Evolutionary conservation across 163 green algal genomes (phyloP).

Genomic region (Volvox carteri): DNA sequence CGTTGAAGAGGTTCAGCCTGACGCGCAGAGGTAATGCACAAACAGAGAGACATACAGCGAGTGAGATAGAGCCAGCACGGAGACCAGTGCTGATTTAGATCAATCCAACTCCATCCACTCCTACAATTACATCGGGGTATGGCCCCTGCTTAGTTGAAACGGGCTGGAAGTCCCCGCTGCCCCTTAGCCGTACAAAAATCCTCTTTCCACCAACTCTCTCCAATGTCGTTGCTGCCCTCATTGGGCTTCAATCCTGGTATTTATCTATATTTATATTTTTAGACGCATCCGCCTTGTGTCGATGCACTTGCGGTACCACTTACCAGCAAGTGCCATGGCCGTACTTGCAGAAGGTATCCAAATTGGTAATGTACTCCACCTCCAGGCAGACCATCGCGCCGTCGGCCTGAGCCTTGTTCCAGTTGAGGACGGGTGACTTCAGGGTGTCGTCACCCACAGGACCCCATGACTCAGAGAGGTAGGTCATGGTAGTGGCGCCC

Average conservation of each 20-base stretch:
- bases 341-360: slow-evolving; percentile 1
- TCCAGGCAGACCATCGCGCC: slow-evolving; percentile 1
- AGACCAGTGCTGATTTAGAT: too few species aligned
- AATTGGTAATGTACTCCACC: neutral
- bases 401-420: neutral
- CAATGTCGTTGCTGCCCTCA: too few species aligned
- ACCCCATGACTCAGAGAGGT: neutral
- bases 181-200: too few species aligned
- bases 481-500: neutral
- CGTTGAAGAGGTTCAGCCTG: too few species aligned
- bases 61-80: too few species aligned
- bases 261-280: neutral
- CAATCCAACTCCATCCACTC: too few species aligned
- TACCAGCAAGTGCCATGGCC: neutral
- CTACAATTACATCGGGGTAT: neutral
- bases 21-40: too few species aligned
- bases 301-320: neutral
- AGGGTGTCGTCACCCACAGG: neutral
- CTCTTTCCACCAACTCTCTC: too few species aligned
- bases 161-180: neutral
- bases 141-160: neutral
- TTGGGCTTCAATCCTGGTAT: neutral
- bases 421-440: slow-evolving; percentile 8
- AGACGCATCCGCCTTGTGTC: neutral
- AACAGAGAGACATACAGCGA: too few species aligned